Conservation (phyloP, 371 early-diverging fungal genomes). For the Synchytrium microbalum region DNA sequence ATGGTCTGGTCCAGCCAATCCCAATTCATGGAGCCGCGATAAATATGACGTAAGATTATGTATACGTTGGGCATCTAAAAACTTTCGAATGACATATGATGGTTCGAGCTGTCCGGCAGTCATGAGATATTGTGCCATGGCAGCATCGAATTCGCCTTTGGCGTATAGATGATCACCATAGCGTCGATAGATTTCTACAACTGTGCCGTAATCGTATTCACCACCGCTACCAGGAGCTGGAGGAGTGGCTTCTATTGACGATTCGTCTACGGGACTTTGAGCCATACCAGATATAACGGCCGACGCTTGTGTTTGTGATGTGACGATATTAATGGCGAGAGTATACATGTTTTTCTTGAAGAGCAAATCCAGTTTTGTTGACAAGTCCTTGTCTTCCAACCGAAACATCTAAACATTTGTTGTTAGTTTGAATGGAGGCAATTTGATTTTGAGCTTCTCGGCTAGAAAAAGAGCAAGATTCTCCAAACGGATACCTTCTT, state of each 20-base stretch:
- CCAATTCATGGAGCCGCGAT: conserved; percentile 75
- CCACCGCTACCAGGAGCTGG: neutral
- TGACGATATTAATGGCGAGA: conserved; percentile 64
- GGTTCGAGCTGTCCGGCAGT: conserved; percentile 93
- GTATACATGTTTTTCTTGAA: conserved; percentile 81
- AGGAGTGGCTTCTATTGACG: conserved; percentile 5
- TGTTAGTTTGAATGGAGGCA: neutral
- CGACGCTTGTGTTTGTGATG: neutral
- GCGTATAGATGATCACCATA: conserved; percentile 87
- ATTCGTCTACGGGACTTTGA: conserved; percentile 28
- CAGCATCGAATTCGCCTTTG: conserved; percentile 82
- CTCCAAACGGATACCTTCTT: conserved; percentile 55
- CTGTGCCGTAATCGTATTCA: conserved; percentile 7
- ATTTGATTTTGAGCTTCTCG: neutral
- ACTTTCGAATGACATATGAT: conserved; percentile 91
- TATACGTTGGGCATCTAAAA: conserved; percentile 86
- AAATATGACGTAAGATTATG: conserved; percentile 81
- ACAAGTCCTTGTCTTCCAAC: conserved; percentile 79
- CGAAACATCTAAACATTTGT: conserved; percentile 51
- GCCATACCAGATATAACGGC: conserved; percentile 38
- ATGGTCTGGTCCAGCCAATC: conserved; percentile 85
- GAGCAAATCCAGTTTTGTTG: conserved; percentile 75
- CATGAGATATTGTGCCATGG: conserved; percentile 83
- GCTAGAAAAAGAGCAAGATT: conserved; percentile 1
- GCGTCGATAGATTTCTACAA: conserved; percentile 83